These are phyloP conservation scores for Acanthamoeba lenticulata DNA, from an alignment of 208 protist genomes.

Conservation along the genomic window DNA sequence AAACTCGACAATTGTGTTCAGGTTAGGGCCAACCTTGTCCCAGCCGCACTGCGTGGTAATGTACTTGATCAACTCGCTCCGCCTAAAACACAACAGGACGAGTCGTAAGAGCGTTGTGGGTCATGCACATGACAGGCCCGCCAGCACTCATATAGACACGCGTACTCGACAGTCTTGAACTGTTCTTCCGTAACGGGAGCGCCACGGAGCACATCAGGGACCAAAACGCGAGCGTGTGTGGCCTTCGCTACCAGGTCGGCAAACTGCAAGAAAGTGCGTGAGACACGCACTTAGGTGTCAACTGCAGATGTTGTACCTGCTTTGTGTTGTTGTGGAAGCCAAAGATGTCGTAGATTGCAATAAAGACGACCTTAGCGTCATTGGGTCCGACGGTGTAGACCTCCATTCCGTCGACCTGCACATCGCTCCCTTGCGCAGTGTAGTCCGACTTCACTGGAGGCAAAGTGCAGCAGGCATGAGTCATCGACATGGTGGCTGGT, in stretches of 20 bases:
- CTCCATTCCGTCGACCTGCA: neutral
- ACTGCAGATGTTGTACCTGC: neutral
- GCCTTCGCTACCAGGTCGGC: neutral
- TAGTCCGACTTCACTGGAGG: conserved; percentile 3
- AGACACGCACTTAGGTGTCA: too few species aligned
- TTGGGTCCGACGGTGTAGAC: neutral
- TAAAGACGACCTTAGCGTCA: neutral
- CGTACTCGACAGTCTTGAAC: neutral
- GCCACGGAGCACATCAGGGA: neutral
- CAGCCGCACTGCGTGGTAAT: neutral
- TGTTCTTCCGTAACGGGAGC: neutral
- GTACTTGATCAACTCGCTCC: neutral
- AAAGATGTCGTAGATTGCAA: conserved; percentile 10
- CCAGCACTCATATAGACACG: neutral
- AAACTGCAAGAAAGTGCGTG: neutral
- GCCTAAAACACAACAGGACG: neutral
- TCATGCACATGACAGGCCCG: neutral
- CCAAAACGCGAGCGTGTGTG: neutral
- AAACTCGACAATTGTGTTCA: neutral
- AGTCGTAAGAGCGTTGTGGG: neutral
- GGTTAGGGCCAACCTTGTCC: neutral
- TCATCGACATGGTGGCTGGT: neutral
- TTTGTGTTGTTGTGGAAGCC: conserved; percentile 38
- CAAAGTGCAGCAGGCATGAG: neutral
- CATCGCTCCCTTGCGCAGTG: neutral